Conservation (phyloP, 2,329 filamentous ascomycete species). For the Colletotrichum agaves region DNA sequence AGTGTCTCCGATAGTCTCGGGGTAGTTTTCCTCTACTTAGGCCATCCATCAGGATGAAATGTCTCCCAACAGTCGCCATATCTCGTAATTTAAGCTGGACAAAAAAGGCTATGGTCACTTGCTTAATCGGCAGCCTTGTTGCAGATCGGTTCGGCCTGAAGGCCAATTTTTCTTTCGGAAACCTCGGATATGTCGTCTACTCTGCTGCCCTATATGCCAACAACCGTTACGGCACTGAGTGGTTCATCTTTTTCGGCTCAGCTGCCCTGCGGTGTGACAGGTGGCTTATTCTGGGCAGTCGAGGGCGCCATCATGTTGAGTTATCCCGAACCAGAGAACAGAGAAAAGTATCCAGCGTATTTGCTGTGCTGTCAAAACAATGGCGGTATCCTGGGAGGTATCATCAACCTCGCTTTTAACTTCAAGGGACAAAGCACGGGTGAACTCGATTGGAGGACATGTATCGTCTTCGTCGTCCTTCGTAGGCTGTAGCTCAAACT, state of each 20-base stretch:
- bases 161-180: constrained; percentile 48
- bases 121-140: constrained; percentile 47
- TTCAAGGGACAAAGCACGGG: constrained; percentile 39
- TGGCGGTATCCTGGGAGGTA: constrained; percentile 52
- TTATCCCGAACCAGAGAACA: constrained; percentile 36
- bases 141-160: constrained; percentile 48
- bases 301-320: constrained; percentile 44
- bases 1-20: too few species aligned
- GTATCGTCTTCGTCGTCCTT: constrained; percentile 44
- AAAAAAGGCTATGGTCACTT: constrained; percentile 43
- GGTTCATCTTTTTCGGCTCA: constrained; percentile 41
- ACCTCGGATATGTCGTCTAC: constrained; percentile 49
- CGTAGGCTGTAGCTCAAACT: constrained; percentile 10
- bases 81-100: constrained; percentile 42
- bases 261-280: constrained; percentile 41
- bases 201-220: constrained; percentile 51
- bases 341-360: constrained; percentile 36
- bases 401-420: constrained; percentile 58
- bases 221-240: constrained; percentile 43
- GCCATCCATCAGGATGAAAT: too few species aligned
- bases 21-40: too few species aligned
- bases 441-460: constrained; percentile 42
- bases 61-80: constrained; percentile 42
- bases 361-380: constrained; percentile 41
- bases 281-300: constrained; percentile 43